A percentile compares a stretch with the other conserved stretches of the same genome.
These are phyloP conservation scores for Pyricularia sp. DNA, from an alignment of 2,329 filamentous ascomycete species.

Conservation along the genomic window DNA sequence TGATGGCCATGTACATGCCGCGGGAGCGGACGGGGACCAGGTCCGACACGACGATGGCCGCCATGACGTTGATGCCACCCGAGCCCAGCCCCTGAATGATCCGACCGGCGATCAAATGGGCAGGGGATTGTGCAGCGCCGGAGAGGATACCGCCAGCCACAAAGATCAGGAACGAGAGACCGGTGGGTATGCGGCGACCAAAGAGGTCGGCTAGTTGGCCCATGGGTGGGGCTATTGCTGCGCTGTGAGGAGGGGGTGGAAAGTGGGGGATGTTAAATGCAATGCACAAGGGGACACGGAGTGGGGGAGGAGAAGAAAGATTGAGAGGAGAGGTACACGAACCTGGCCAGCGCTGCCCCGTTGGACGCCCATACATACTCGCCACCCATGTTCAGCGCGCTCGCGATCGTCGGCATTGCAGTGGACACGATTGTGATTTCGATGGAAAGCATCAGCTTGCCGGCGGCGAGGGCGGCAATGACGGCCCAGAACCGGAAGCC, in stretches of 20 bases:
- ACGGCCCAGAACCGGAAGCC: neutral
- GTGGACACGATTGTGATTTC: neutral
- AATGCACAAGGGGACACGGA: neutral
- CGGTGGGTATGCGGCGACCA: neutral
- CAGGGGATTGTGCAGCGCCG: neutral
- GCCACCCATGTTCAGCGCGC: neutral
- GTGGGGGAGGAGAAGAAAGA: neutral
- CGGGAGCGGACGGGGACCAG: slow-evolving; percentile 16
- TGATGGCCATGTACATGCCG: slow-evolving; percentile 13
- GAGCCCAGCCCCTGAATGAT: slow-evolving; percentile 25
- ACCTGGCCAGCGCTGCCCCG: neutral
- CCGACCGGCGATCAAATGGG: neutral
- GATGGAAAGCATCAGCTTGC: neutral
- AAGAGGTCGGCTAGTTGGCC: slow-evolving; percentile 2
- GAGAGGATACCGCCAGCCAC: neutral
- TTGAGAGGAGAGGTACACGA: neutral
- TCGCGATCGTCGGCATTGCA: neutral
- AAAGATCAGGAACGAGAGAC: neutral
- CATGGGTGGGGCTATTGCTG: neutral
- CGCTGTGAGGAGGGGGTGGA: neutral
- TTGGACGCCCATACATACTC: neutral
- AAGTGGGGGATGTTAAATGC: neutral
- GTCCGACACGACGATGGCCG: slow-evolving; percentile 25
- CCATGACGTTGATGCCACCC: slow-evolving; percentile 23
- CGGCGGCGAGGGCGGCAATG: neutral